Evolutionary conservation across 2,329 filamentous ascomycete species (phyloP), one percentile per base, ranked within the genome.

Genomic region (Capronia americana): DNA sequence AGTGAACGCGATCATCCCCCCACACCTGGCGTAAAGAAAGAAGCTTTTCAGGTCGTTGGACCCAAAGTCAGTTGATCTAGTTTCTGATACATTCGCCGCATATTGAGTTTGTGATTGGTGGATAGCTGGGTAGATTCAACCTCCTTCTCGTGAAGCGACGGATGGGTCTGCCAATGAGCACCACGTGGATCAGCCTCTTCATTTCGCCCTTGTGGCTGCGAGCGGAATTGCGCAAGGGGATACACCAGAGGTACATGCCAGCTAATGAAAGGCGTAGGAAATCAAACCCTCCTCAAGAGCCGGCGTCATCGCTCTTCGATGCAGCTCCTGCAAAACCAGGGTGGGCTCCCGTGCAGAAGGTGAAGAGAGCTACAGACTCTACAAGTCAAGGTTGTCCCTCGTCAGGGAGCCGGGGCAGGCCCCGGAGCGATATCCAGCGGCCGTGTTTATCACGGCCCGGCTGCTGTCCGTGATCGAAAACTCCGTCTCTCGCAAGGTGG

Each of bases 21-120:
- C 38, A 51, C 57, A 38, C 12, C 67, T 83, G 84, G 83, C 77
- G 82, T 78, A 73, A 85, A 87, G 85, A 87, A 87, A 82, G 84
- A 82, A 81, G 76, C 80, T 77, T 75, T 77, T 78, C 79, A 77
- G 65, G 76, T 69, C 73, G 74, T 69, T 26, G 44, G 44, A 53
- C 50, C 59, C 59, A 38, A 61, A 64, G 72, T 74, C 70, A 77
- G 64, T 67, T 84, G 83, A 80, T 77, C 78, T 77, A 77, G 80
- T 78, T 81, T 83, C 80, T 83, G 85, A 87, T 87, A 87, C 85
- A 83, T 82, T 75, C 84, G 80, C 83, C 85, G 84, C 74, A 87
- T 69, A 87, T 75, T 64, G 73, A 83, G 74, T 63, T 32, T 51
- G 64, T 63, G 41, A 51, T 56, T 53, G 58, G 46, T 28, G 55